Percentiles rank a stretch among this genome's conserved stretches.
phyloP scores from a whole-genome alignment of 2,329 filamentous ascomycete species.

The Botrytis fabae region DNA sequence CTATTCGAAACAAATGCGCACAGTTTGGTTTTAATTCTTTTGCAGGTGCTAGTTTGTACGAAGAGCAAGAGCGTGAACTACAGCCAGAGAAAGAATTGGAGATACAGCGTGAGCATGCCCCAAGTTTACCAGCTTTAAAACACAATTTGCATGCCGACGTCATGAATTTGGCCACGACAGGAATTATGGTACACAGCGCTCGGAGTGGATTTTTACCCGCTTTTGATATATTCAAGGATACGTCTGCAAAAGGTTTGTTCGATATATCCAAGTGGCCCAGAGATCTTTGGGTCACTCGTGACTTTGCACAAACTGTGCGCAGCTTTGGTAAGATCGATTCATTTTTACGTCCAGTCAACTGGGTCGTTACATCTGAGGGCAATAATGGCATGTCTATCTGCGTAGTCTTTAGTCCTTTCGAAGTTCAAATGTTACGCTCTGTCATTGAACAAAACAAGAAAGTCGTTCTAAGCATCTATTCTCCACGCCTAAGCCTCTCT shows the following conservation, averaged over 20 bases:
- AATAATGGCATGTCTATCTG: conserved; percentile 20
- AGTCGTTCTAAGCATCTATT: conserved; percentile 53
- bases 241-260: conserved; percentile 44
- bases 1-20: conserved; percentile 40
- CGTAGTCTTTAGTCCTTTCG: conserved; percentile 60
- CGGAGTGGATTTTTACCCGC: conserved; percentile 54
- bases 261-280: conserved; percentile 43
- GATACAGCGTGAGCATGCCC: conserved; percentile 53
- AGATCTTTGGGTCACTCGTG: conserved; percentile 49
- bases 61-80: conserved; percentile 71
- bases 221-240: conserved; percentile 47
- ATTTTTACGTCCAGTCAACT: conserved; percentile 56
- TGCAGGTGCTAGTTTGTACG: conserved; percentile 48
- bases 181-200: conserved; percentile 44
- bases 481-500: conserved; percentile 46
- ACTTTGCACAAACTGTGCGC: conserved; percentile 49
- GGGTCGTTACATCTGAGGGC: conserved; percentile 47
- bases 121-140: conserved; percentile 40
- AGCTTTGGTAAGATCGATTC: conserved; percentile 41
- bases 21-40: conserved; percentile 43
- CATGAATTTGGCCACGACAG: conserved; percentile 43
- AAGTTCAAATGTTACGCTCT: conserved; percentile 54
- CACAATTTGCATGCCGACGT: conserved; percentile 51
- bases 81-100: conserved; percentile 64
- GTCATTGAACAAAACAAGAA: conserved; percentile 41